Evolutionary conservation across 1,139 yeast species (phyloP).

Genomic region (Yamadazyma mexicana): DNA sequence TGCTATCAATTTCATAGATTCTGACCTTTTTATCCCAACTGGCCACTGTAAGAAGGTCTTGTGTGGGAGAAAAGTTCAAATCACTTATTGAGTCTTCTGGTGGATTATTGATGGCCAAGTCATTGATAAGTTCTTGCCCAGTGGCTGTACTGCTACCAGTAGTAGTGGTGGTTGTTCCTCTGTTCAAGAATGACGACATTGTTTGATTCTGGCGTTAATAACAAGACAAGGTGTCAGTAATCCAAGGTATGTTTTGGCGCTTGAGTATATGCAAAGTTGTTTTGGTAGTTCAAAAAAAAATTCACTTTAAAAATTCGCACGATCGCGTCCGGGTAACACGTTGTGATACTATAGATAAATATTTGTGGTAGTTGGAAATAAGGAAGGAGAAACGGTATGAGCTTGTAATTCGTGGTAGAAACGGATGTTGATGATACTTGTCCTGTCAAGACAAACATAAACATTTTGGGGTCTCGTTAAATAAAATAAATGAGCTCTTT

Average conservation of each 20-base stretch:
- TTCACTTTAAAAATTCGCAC: background rate
- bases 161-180: constrained; percentile 17
- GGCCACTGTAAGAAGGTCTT: constrained; percentile 75
- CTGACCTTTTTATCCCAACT: constrained; percentile 97
- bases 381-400: too few relatives aligned
- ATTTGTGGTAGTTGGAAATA: background rate
- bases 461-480: too few relatives aligned
- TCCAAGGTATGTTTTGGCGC: background rate
- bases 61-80: constrained; percentile 87
- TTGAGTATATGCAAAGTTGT: background rate
- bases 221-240: too few relatives aligned
- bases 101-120: constrained; percentile 74
- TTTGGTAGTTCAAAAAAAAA: background rate
- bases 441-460: too few relatives aligned
- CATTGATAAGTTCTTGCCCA: constrained; percentile 72
- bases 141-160: constrained; percentile 41
- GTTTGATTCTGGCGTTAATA: background rate
- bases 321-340: background rate
- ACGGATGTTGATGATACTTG: too few relatives aligned
- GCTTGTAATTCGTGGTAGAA: too few relatives aligned
- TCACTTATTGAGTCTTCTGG: constrained; percentile 94
- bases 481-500: too few relatives aligned
- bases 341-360: background rate
- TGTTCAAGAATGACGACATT: constrained; percentile 26
- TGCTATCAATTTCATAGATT: constrained; percentile 79